Evolutionary conservation across 257 asterid genomes (phyloP).

Genomic region (Oldenlandia corymbosa): DNA sequence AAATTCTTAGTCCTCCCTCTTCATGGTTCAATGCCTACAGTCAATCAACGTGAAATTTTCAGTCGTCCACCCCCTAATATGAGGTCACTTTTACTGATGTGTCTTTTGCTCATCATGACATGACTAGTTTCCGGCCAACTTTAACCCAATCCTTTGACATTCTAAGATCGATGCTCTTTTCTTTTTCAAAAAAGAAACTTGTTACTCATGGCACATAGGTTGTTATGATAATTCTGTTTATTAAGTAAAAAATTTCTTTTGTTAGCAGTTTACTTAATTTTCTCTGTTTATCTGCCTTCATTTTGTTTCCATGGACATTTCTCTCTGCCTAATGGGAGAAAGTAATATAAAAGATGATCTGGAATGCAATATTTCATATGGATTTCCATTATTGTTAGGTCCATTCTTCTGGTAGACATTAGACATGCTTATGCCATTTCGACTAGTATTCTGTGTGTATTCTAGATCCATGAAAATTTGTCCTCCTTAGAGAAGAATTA

Average conservation of each 20-base stretch:
- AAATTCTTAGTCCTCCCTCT: slow-evolving; percentile 77
- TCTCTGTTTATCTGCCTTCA: background rate
- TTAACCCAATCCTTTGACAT: background rate
- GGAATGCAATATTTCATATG: background rate
- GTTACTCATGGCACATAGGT: background rate
- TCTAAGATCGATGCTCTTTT: background rate
- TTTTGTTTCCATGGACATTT: background rate
- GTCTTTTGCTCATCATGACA: background rate
- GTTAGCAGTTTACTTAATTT: background rate
- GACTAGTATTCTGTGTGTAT: background rate
- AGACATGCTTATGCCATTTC: background rate
- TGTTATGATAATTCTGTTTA: background rate
- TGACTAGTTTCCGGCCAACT: background rate
- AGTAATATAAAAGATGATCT: background rate
- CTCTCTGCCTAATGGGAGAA: background rate
- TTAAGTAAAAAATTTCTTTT: background rate
- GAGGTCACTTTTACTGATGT: slow-evolving; percentile 39
- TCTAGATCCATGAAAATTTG: background rate
- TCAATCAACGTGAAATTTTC: slow-evolving; percentile 85
- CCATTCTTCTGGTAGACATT: background rate
- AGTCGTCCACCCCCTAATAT: slow-evolving; percentile 69
- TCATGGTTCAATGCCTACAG: slow-evolving; percentile 98
- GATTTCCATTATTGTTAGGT: background rate
- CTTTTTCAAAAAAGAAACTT: background rate
- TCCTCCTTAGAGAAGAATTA: background rate